Evolutionary conservation across 225 moss, liverwort and hornwort genomes (phyloP), one percentile per base, ranked within the genome.

Genomic region (Polytrichum formosum): DNA sequence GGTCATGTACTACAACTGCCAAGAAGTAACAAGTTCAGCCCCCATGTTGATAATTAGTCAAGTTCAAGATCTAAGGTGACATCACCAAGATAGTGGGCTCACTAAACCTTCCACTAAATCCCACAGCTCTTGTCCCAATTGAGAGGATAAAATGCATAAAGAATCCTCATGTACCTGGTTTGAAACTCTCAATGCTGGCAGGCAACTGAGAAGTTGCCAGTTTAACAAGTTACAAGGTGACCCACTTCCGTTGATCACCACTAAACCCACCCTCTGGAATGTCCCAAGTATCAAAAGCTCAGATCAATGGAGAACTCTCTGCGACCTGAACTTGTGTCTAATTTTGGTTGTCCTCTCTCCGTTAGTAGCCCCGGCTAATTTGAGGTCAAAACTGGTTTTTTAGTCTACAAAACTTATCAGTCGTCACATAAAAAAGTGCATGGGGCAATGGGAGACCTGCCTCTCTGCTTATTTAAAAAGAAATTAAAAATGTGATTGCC

Each of bases 381-480:
- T 71, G 23, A 46, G 72, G 67, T 80, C 82, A 82, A 82, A 82
- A 77, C 62, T 80, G 78, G 70, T 70, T 83, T 67, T 65, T 55
- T 46, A 75, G 62, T 26, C 81, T 68, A 74, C 59, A 75, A 73
- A 77, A 73, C 60, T 73, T 75, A 59, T 67, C 66, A 60, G 59
- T 73, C 55, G 25, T 21, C 6, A 30, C 37, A 53, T 37, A 55
- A 66, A 56, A n/a, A 70, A 71, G 29, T 23, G 53, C 25, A 75
- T 60, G 69, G 66, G 55, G 63, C 17, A 67, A 75, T 56, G 22
- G 56, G 79, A 58, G 54, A 82, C 73, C 73, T 73, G 55, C 65
- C 67, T 66, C 73, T 35, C 65, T 56, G 28, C 46, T 77, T 60
- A 72, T 72, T 67, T 69, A 21, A 65, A 26, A 79, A 63, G 56